Evolutionary conservation across 192 early-diverging fungal genomes (phyloP).

Genomic region (Coemansia erecta): DNA sequence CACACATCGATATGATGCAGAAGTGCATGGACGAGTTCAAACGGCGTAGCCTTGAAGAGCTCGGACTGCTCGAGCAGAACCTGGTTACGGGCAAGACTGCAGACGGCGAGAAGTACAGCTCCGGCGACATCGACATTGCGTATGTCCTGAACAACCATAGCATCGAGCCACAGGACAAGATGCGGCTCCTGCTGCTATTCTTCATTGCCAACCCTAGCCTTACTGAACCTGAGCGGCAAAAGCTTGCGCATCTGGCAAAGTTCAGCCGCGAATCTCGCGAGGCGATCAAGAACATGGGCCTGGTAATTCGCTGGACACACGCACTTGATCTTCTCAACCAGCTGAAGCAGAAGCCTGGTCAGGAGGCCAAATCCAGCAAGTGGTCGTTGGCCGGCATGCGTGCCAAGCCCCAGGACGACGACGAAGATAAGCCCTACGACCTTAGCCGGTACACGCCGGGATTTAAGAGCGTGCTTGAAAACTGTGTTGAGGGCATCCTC

Average conservation of each 20-base stretch:
- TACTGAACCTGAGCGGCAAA: conserved; percentile 42
- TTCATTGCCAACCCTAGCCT: conserved; percentile 46
- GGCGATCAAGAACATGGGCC: conserved; percentile 49
- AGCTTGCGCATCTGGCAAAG: conserved; percentile 49
- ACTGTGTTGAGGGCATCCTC: conserved; percentile 38
- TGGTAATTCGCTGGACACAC: conserved; percentile 51
- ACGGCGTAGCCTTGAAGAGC: conserved; percentile 36
- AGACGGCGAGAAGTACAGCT: conserved; percentile 47
- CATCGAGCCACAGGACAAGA: conserved; percentile 47
- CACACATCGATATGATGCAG: conserved; percentile 55
- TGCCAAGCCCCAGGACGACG: conserved; percentile 13
- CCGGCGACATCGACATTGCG: conserved; percentile 50
- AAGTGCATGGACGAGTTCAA: conserved; percentile 56
- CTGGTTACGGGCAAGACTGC: conserved; percentile 52
- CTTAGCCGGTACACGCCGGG: conserved; percentile 47
- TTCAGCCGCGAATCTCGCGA: conserved; percentile 44
- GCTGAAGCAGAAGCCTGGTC: conserved; percentile 34
- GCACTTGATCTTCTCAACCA: conserved; percentile 50
- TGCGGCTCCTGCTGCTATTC: conserved; percentile 42
- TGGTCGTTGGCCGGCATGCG: conserved; percentile 45
- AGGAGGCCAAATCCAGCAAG: conserved; percentile 38
- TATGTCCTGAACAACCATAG: conserved; percentile 47
- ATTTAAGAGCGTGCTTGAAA: conserved; percentile 45
- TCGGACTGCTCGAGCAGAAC: conserved; percentile 57
- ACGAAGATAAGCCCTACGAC: conserved; percentile 39